These are phyloP conservation scores for Artemisia tridentata DNA, from an alignment of 129 eudicot species.

Conservation along the genomic window DNA sequence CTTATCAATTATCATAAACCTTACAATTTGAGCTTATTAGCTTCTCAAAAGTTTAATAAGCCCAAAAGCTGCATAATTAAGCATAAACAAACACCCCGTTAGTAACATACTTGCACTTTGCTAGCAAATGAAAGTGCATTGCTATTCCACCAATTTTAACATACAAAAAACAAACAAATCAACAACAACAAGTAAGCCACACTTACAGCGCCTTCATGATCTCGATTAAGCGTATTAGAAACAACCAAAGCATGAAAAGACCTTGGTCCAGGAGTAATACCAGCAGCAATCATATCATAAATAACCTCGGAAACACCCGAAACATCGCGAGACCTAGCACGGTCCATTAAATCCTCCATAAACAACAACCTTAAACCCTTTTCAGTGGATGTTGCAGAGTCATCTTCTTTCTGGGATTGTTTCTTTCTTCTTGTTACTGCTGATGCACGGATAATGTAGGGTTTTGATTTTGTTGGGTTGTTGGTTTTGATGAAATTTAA, in stretches of 20 bases:
- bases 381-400: slow-evolving; percentile 43
- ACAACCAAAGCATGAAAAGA: slow-evolving; percentile 86
- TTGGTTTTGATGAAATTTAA: slow-evolving; percentile 22
- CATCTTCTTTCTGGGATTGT: slow-evolving; percentile 42
- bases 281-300: slow-evolving; percentile 94
- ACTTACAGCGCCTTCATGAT: slow-evolving; percentile 77
- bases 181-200: no score
- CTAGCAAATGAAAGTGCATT: no score
- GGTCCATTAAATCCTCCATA: slow-evolving; percentile 91
- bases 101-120: no score
- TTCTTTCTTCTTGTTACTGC: slow-evolving; percentile 41
- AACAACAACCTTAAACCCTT: slow-evolving; percentile 66
- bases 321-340: slow-evolving; percentile 59
- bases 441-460: slow-evolving; percentile 32
- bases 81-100: no score
- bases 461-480: slow-evolving; percentile 12
- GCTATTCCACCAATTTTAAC: no score
- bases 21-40: no score
- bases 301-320: slow-evolving; percentile 74
- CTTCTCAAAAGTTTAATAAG: no score
- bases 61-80: no score
- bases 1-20: no score
- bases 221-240: slow-evolving; percentile 69
- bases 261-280: slow-evolving; percentile 85
- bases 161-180: no score